Base-by-base conservation (phyloP, 768 basidiomycete genomes). In the Phylloporus sp. region DNA sequence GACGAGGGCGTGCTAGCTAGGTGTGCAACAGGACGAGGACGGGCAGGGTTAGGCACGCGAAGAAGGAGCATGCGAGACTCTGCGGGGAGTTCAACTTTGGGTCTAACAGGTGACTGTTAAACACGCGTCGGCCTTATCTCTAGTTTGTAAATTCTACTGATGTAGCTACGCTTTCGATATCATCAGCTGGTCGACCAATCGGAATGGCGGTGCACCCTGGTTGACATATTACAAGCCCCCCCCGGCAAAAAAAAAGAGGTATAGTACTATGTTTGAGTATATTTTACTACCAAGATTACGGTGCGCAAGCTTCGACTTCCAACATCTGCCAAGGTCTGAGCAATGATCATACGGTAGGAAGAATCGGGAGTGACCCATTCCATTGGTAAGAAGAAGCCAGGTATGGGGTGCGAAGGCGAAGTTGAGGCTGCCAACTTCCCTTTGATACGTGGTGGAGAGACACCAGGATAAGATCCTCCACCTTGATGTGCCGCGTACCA, bases 381-480 rank as follows among this genome's bases (percentile, higher is more conserved):
- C 46, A 45, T 10, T 43, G 46, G 24, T 40, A 41, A 24, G 59
- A 36, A 39, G 42, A 5, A 4, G 24, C 4, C 5, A 45, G 12
- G 32, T 10, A 39, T 23, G 59, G 22, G 13, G 7, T 24, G 16
- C 53, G 61, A 13, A 89, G 73, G 63, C 86, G 78, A 40, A 90
- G 69, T 50, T 90, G 86, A 20, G 87, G 86, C 53, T 91, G 88
- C 88, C 88, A 91, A 50, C 82, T 84, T 11, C 88, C 88, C 69
- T 87, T 81, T 12, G 87, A 88, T 46, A 90, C 86, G 57, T 91
- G 88, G 68, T 90, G 87, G 48, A 90, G 80, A 58, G 86, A 85
- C 58, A 91, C 84, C 40, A 91, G 78, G 45, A 85, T 71, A 45
- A 91, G 73, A 62, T 90, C 80, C 26, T 85, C 85, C 5, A 86